A percentile compares a stretch with the other conserved stretches of the same genome.
phyloP scores from a whole-genome alignment of 1,284 basidiomycete genomes.

The Ganoderma resinaceum region DNA sequence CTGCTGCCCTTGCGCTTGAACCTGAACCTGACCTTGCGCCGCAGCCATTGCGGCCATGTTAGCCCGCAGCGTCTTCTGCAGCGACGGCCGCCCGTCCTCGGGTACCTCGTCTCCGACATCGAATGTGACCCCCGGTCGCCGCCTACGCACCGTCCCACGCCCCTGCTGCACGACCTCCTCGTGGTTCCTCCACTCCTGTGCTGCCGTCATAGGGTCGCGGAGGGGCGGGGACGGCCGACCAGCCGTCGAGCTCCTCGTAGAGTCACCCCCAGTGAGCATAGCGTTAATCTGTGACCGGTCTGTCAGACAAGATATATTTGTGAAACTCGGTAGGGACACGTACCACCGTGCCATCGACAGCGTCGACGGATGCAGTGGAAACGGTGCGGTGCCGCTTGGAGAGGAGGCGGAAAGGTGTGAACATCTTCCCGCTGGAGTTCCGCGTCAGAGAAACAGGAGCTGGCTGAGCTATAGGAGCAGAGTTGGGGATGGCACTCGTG shows the following conservation, averaged over 20 bases:
- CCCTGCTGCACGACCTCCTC: slow-evolving; percentile 50
- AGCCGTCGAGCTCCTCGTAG: slow-evolving; percentile 61
- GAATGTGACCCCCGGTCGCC: slow-evolving; percentile 74
- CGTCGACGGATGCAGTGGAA: slow-evolving; percentile 78
- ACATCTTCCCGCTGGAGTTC: slow-evolving; percentile 51
- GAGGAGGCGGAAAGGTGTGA: slow-evolving; percentile 68
- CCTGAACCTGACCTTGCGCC: slow-evolving; percentile 11
- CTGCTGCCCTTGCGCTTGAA: slow-evolving; percentile 5
- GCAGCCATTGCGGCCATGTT: slow-evolving; percentile 15
- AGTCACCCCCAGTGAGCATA: slow-evolving; percentile 75
- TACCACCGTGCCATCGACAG: slow-evolving; percentile 78
- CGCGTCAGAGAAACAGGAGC: slow-evolving; percentile 45
- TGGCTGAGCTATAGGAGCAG: slow-evolving; percentile 29
- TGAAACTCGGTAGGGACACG: slow-evolving; percentile 37
- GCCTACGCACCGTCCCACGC: slow-evolving; percentile 54
- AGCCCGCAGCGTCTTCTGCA: slow-evolving; percentile 27
- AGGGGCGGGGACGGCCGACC: slow-evolving; percentile 62
- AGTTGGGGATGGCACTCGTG: slow-evolving; percentile 11
- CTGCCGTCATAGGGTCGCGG: slow-evolving; percentile 67
- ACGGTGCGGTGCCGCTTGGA: slow-evolving; percentile 68
- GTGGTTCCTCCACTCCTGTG: slow-evolving; percentile 69
- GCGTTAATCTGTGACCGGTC: slow-evolving; percentile 62
- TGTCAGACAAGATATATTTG: slow-evolving; percentile 13
- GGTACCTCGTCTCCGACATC: slow-evolving; percentile 55
- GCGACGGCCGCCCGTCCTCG: slow-evolving; percentile 25